A percentile compares a stretch with the other conserved stretches of the same genome.
Evolutionary conservation across 2,329 filamentous ascomycete genomes (phyloP).

Genomic region (Microascus cirrosus): DNA sequence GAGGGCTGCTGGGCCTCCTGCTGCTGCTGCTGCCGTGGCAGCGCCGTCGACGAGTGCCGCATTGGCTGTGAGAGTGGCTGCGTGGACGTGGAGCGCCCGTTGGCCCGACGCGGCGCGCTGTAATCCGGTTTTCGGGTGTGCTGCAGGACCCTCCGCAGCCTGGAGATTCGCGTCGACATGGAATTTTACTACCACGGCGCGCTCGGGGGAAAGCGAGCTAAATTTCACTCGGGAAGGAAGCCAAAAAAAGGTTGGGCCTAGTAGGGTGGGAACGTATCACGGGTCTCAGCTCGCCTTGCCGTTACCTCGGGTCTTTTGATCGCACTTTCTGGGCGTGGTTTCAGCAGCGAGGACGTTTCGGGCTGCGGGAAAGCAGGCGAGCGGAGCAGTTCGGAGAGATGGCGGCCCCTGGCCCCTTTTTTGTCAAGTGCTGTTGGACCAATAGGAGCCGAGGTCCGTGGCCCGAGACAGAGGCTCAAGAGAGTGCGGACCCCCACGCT

Average conservation of each 20-base stretch:
- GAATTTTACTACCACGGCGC: background rate
- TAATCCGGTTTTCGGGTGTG: background rate
- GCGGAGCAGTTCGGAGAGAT: constrained; percentile 1
- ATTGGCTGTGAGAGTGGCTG: background rate
- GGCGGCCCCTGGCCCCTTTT: background rate
- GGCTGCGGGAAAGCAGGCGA: background rate
- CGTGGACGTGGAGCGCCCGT: background rate
- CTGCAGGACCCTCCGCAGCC: background rate
- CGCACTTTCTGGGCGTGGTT: background rate
- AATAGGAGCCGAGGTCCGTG: background rate
- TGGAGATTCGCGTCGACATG: constrained; percentile 2
- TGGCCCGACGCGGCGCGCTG: background rate
- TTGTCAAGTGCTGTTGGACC: background rate
- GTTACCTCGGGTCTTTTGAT: background rate
- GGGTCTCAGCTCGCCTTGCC: background rate
- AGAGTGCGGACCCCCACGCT: background rate
- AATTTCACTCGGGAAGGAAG: background rate
- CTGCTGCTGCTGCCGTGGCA: background rate
- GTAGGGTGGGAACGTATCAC: background rate
- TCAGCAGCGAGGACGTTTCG: background rate
- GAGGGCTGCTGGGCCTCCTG: background rate
- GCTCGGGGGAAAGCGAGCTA: background rate
- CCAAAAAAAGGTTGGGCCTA: background rate
- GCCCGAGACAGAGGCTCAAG: background rate
- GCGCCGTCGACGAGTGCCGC: background rate